Conservation (phyloP, 148 eudicot genomes). For the Camellia lanceoleosa region DNA sequence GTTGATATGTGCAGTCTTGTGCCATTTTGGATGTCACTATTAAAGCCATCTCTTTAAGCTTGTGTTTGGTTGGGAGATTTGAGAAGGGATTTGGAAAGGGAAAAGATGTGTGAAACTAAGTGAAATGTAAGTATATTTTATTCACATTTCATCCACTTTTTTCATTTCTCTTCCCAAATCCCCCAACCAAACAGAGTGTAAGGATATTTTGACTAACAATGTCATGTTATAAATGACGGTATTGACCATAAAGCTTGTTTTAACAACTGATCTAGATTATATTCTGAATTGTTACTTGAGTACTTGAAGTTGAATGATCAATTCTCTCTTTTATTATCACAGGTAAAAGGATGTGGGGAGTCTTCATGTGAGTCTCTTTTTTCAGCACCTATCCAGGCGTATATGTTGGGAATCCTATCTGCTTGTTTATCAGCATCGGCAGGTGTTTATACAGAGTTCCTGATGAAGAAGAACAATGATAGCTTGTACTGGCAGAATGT, state of each 20-base stretch:
- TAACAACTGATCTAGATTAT: background rate
- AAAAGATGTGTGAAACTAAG: too few species aligned
- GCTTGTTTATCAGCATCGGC: constrained; percentile 95
- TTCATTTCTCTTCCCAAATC: too few species aligned
- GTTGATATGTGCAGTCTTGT: background rate
- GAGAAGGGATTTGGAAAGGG: too few species aligned
- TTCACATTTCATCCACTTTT: too few species aligned
- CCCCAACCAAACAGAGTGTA: too few species aligned
- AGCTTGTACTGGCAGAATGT: constrained; percentile 94
- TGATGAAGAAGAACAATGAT: constrained; percentile 95
- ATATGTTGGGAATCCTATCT: constrained; percentile 79
- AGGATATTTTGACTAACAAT: background rate
- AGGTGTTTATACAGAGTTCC: constrained; percentile 95
- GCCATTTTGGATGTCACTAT: background rate
- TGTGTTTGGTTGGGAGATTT: too few species aligned
- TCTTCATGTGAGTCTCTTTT: constrained; percentile 80
- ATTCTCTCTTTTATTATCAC: background rate
- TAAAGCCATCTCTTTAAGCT: background rate
- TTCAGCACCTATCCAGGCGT: constrained; percentile 91
- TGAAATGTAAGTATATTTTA: too few species aligned
- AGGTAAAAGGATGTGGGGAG: constrained; percentile 96
- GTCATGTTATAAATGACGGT: background rate
- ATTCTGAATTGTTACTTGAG: background rate
- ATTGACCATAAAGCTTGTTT: background rate
- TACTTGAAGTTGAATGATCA: background rate